Percentiles rank a stretch among this genome's conserved stretches.
Conservation (phyloP, 768 basidiomycete genomes). For the Nidularia pulvinata region DNA sequence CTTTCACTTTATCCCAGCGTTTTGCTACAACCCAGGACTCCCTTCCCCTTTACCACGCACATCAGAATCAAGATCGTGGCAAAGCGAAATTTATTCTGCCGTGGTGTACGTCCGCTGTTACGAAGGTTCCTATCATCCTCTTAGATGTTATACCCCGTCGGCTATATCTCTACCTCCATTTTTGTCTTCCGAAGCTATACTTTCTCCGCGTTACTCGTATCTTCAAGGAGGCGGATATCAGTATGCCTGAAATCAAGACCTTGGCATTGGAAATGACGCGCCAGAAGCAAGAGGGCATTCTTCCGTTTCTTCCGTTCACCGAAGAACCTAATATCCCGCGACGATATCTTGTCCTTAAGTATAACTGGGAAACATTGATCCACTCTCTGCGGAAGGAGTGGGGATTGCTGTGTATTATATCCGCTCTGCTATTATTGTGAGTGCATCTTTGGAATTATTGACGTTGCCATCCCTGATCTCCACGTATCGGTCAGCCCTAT, state of each 20-base stretch:
- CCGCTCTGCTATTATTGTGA: conserved; percentile 25
- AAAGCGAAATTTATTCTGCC: not conserved
- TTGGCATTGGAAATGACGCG: conserved; percentile 12
- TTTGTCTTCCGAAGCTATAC: conserved; percentile 64
- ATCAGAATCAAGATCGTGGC: not conserved
- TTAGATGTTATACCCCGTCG: conserved; percentile 24
- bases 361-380: not conserved
- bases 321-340: no score
- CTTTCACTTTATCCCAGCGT: not conserved
- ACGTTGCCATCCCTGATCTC: conserved; percentile 14
- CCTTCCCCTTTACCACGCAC: not conserved
- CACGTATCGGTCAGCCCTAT: conserved; percentile 19
- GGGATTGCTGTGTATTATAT: conserved; percentile 10
- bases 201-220: conserved; percentile 64
- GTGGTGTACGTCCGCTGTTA: not conserved
- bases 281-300: not conserved
- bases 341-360: no score
- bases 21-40: not conserved
- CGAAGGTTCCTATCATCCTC: not conserved
- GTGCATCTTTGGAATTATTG: conserved; percentile 56
- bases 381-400: not conserved
- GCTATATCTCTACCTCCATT: conserved; percentile 33
- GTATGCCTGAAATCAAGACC: conserved; percentile 48
- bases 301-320: no score
- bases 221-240: conserved; percentile 66